Evolutionary conservation across 139 green algal species (phyloP), one percentile per base, ranked within the genome.

Genomic region (Chara braunii): DNA sequence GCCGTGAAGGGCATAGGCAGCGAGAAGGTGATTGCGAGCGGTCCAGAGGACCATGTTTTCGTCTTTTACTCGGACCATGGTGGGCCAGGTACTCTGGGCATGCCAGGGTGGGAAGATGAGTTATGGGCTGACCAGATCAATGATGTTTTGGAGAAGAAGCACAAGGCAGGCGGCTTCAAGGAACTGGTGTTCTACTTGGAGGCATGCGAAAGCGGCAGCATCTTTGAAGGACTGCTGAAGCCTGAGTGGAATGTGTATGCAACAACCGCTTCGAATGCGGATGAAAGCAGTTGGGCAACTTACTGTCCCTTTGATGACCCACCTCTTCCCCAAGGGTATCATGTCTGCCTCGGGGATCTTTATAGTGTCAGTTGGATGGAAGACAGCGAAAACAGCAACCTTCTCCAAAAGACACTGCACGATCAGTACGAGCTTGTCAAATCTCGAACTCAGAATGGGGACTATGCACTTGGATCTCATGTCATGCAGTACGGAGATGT

Each of bases 321-420:
- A 9, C 30, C 31, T 31, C 75, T 26, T 70, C 83, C 45, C 6
- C 54, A 2, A 51, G 72, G 85, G 77, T 86, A 89, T 48, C 79
- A 65, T 55, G 94, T 88, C 18, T 98, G 92, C 78, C 82, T 98
- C 40, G 92, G 92, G 4, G 92, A 98, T 73, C 83, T 98, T 7
- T 98, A 89, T 81, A 85, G 60, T 23, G 86, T 97, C 30, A 74
- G 86, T 2, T 98, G 87, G 87, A 87, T 98, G 82, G 92, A 97
- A 75, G 84, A 98, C n/a, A n/a, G n/a, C n/a, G n/a, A n/a, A n/a
- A n/a, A n/a, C n/a, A n/a, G n/a, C n/a, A 82, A 95, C 73, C 69
- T 91, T n/a, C 67, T 57, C 0, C 31, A 69, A 3, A 88, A 97
- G 78, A 94, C 86, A 5, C 75, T 96, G 40, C 59, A 86, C 77